Percentiles rank a stretch among this genome's conserved stretches.
phyloP scores from a whole-genome alignment of 1,139 yeast species.

The Citeromyces hawaiiensis region DNA sequence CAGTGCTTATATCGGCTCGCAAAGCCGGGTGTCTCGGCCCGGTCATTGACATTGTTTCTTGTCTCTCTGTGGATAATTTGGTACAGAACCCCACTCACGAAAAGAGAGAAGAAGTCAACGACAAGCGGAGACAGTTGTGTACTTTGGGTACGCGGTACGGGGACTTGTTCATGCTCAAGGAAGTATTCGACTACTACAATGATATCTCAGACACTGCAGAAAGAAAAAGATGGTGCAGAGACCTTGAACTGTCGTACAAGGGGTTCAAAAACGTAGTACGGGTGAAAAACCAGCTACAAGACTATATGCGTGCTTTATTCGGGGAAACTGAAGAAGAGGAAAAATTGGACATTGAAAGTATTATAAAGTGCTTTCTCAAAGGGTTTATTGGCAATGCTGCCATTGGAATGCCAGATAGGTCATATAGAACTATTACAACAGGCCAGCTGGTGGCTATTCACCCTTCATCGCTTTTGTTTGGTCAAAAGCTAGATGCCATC shows the following conservation, averaged over 20 bases:
- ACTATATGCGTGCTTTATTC: conserved; percentile 45
- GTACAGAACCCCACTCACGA: conserved; percentile 72
- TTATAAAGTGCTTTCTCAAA: conserved; percentile 64
- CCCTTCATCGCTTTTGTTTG: conserved; percentile 84
- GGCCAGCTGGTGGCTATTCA: conserved; percentile 81
- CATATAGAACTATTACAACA: conserved; percentile 71
- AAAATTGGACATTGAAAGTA: conserved; percentile 35
- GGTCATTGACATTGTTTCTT: conserved; percentile 82
- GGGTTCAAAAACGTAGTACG: conserved; percentile 71
- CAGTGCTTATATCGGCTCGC: conserved; percentile 63
- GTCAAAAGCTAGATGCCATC: conserved; percentile 70
- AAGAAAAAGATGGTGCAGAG: conserved; percentile 71
- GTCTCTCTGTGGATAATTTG: conserved; percentile 85
- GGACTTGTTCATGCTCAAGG: conserved; percentile 75
- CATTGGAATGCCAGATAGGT: conserved; percentile 88
- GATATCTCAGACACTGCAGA: conserved; percentile 27
- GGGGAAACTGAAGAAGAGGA: conserved; percentile 14
- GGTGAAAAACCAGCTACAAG: conserved; percentile 62
- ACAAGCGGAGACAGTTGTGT: conserved; percentile 46
- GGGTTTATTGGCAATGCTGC: conserved; percentile 87
- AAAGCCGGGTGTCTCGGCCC: conserved; percentile 42
- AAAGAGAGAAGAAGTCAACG: conserved; percentile 66
- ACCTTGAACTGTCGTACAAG: conserved; percentile 58
- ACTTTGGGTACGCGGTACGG: conserved; percentile 64
- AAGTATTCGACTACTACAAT: conserved; percentile 50